Conservation (phyloP, 2,329 filamentous ascomycete species). For the Exophiala spinifera region DNA sequence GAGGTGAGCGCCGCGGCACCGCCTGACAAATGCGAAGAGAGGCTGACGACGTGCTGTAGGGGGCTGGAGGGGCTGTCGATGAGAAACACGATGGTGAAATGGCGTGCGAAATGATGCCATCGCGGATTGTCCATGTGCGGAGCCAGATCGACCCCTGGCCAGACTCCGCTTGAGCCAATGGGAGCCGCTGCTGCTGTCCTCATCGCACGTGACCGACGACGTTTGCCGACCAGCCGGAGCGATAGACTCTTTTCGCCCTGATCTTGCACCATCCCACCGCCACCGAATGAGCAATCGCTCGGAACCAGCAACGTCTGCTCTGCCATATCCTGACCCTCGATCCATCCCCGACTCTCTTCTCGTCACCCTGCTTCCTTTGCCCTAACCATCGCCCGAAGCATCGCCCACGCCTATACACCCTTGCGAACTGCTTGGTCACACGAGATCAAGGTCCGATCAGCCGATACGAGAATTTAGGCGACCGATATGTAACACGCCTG, state of each 20-base stretch:
- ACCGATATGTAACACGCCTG: background rate
- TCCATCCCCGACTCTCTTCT: background rate
- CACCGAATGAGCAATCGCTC: background rate
- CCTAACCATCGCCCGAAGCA: no score
- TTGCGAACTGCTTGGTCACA: background rate
- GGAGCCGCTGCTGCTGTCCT: background rate
- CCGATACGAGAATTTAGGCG: background rate
- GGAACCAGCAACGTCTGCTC: background rate
- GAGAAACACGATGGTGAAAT: conserved; percentile 10
- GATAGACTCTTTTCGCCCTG: background rate
- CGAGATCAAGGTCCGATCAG: background rate
- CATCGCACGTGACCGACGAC: background rate
- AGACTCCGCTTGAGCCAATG: background rate
- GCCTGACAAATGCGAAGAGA: background rate
- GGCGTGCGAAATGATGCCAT: conserved; percentile 1
- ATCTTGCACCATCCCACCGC: background rate
- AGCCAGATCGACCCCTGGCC: no score
- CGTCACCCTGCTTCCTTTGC: background rate
- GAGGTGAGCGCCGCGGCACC: background rate
- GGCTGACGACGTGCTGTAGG: background rate
- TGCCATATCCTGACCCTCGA: background rate
- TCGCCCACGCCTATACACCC: background rate
- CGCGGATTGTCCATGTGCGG: background rate
- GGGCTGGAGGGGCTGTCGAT: background rate
- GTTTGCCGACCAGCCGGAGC: background rate